Conservation (phyloP, 345 rosid genomes). For the Lepidium aucheri region DNA sequence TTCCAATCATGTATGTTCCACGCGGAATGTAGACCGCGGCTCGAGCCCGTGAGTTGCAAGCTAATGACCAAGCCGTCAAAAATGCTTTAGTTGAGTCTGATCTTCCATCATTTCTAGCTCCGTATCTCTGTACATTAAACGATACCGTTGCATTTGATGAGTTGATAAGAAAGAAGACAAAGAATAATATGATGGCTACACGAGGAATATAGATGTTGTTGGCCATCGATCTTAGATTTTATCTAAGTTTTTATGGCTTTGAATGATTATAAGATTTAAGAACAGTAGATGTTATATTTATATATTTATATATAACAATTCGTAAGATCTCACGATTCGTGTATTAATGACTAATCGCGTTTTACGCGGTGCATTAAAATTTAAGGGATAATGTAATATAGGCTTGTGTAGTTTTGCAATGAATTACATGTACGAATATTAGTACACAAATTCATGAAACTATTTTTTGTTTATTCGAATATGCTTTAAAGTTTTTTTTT, state of each 20-base stretch:
- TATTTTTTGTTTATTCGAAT: too few species aligned
- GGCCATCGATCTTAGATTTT: slow-evolving; percentile 18
- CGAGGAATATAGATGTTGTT: neutral
- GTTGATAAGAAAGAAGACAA: neutral
- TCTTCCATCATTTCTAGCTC: slow-evolving; percentile 49
- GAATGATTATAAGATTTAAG: neutral
- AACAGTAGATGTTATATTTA: neutral
- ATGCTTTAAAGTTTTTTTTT: too few species aligned
- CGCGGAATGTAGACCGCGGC: slow-evolving; percentile 42
- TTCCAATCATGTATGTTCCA: slow-evolving; percentile 36
- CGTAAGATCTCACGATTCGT: neutral
- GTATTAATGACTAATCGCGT: slow-evolving; percentile 24
- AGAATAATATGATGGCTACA: neutral
- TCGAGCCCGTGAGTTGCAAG: slow-evolving; percentile 36
- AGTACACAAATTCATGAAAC: too few species aligned
- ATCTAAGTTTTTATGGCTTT: neutral
- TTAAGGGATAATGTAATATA: neutral
- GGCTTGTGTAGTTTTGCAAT: too few species aligned
- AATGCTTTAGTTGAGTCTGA: slow-evolving; percentile 48
- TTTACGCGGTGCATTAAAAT: slow-evolving; percentile 15
- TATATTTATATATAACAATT: too few species aligned
- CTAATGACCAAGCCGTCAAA: slow-evolving; percentile 38
- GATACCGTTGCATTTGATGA: slow-evolving; percentile 21
- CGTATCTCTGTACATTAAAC: slow-evolving; percentile 24
- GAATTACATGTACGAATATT: neutral